Base-by-base conservation (phyloP, 2,329 filamentous ascomycete genomes). In the Lasiodiplodia citricola region DNA sequence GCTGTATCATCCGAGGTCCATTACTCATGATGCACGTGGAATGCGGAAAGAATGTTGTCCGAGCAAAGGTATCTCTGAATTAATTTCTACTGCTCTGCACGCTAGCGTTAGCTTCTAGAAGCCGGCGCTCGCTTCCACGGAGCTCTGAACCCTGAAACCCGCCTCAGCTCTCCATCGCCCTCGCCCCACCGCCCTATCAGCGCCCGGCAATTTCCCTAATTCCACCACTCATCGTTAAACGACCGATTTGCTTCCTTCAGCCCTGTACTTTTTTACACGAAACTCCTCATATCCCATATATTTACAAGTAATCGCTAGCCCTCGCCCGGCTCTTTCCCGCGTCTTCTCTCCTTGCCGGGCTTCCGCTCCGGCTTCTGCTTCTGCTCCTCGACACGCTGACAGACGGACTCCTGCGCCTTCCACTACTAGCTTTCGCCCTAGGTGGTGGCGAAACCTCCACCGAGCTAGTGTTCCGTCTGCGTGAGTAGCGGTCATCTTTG, bases 241-340 rank as follows among this genome's bases (percentile, higher is more conserved):
- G 16, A 25, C n/a, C 38, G 2, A 41, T 47, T 41, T 50, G 10
- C 16, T 35, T 28, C 37, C 11, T 21, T 51, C 16, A 51, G 21
- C 47, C 64, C 52, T 31, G 44, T n/a, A 25, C 23, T 25, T 23
- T 56, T 56, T 38, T 58, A 25, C 21, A 11, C 60, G 21, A 31
- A 66, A 51, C n/a, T 21, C 64, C 25, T 41, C 25, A 14, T 16
- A 41, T 44, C 41, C 38, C 28, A 51, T 60, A 52, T 25, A 28
- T 38, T 58, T 64, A 75, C 69, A 75, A 70, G 66, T 75, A 75
- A 70, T 75, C 74, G 31, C 73, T 74, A 38, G 74, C 74, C 63
- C 69, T 71, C 16, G 73, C 74, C 55, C 74, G 73, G 25, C 71
- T 72, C 18, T 70, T 71, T n/a, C 51, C 67, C 14, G 38, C 58